Percentiles rank a stretch among this genome's conserved stretches.
These are phyloP conservation scores for Chaetoceros muelleri DNA, from an alignment of 108 stramenopile genomes.

Conservation along the genomic window DNA sequence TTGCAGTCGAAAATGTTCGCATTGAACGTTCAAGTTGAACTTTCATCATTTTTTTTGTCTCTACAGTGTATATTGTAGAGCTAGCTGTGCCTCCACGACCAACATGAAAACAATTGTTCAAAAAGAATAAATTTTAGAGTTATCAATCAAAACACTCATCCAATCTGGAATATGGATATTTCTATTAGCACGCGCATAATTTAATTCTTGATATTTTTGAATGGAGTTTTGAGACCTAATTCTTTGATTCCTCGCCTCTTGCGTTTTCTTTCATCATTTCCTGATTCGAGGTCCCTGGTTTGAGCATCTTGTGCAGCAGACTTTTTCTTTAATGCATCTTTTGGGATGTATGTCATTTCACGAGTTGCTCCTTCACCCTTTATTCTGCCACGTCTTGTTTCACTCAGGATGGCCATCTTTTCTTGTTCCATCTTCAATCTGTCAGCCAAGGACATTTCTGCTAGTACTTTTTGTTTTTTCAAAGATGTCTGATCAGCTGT, in stretches of 20 bases:
- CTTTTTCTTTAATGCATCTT: conserved; percentile 39
- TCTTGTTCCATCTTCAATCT: conserved; percentile 45
- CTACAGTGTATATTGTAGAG: no score
- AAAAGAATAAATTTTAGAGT: no score
- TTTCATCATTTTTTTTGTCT: no score
- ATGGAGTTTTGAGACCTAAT: conserved; percentile 43
- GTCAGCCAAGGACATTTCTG: conserved; percentile 62
- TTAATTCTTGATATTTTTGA: conserved; percentile 34
- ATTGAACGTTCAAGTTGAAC: no score
- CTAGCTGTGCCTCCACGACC: no score
- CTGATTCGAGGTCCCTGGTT: conserved; percentile 7
- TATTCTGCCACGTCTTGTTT: conserved; percentile 29
- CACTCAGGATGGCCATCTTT: conserved; percentile 22
- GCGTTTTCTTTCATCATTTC: conserved; percentile 15
- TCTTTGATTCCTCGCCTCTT: conserved; percentile 50
- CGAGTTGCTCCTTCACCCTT: conserved; percentile 49
- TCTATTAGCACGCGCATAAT: no score
- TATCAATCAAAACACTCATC: no score
- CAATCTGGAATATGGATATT: no score
- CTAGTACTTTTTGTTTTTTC: conserved; percentile 36
- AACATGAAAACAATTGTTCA: no score
- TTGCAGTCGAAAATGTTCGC: no score
- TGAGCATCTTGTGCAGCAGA: conserved; percentile 13
- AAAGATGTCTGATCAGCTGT: conserved; percentile 24
- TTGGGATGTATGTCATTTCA: conserved; percentile 67